Percentiles rank a stretch among this genome's conserved stretches.
Conservation (phyloP, 371 early-diverging fungal species). For the Mucor lusitanicus region DNA sequence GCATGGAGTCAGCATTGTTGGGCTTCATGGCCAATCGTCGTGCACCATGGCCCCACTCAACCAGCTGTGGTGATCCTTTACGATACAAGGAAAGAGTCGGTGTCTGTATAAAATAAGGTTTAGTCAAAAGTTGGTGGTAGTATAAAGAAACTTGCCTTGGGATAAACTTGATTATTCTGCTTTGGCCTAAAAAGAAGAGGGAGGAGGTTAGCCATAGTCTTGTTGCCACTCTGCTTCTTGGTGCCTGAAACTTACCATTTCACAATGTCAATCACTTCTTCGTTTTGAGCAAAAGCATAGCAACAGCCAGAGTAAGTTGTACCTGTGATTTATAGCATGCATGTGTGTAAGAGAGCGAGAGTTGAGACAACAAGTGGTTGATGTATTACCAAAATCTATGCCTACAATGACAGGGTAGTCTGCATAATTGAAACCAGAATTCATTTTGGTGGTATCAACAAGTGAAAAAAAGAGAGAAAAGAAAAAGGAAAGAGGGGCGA, state of each 20-base stretch:
- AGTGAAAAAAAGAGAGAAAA: background rate
- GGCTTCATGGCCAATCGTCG: constrained; percentile 58
- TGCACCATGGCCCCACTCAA: constrained; percentile 65
- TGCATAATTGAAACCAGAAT: constrained; percentile 19
- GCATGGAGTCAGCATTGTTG: constrained; percentile 47
- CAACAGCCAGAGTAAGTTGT: constrained; percentile 52
- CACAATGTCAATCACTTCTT: constrained; percentile 51
- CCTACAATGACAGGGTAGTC: constrained; percentile 56
- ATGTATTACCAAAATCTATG: constrained; percentile 48
- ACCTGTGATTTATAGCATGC: constrained; percentile 16
- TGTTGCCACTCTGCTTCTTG: constrained; percentile 11
- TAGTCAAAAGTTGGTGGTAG: background rate
- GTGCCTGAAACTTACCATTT: constrained; percentile 31
- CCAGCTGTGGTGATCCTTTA: constrained; percentile 43
- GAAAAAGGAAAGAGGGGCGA: background rate
- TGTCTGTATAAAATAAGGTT: constrained; percentile 23
- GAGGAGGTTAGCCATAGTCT: too few relatives aligned
- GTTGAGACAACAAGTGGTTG: background rate
- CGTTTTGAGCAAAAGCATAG: constrained; percentile 52
- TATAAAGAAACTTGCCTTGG: constrained; percentile 24
- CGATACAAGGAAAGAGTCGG: constrained; percentile 48
- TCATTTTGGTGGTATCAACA: constrained; percentile 2
- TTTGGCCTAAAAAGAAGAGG: constrained; percentile 34
- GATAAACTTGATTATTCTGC: constrained; percentile 50
- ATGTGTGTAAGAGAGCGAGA: background rate